These are phyloP conservation scores for Tilletiopsis washingtonensis DNA, from an alignment of 1,284 basidiomycete species.

Conservation along the genomic window DNA sequence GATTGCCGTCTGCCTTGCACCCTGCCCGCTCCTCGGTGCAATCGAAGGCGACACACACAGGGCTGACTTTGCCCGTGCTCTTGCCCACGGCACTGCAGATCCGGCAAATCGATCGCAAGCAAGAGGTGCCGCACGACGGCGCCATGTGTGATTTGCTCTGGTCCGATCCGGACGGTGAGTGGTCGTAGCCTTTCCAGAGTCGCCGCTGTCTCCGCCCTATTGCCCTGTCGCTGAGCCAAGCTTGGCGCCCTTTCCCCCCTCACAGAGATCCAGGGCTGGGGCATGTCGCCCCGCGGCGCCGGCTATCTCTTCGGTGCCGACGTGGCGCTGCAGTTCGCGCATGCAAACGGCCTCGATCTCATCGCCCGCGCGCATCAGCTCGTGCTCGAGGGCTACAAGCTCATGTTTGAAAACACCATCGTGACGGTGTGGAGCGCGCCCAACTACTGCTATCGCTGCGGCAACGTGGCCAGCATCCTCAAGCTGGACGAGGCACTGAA, in stretches of 20 bases:
- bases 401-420: constrained; percentile 92
- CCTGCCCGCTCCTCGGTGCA: too few species aligned
- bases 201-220: too few species aligned
- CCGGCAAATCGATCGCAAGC: constrained; percentile 86
- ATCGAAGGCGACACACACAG: too few species aligned
- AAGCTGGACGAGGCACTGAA: constrained; percentile 43
- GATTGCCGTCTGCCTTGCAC: too few species aligned
- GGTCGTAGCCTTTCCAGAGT: too few species aligned
- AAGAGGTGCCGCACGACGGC: constrained; percentile 98
- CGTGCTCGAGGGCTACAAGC: constrained; percentile 92
- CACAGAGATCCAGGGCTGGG: constrained; percentile 57
- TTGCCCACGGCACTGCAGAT: too few species aligned
- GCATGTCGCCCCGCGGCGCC: constrained; percentile 89
- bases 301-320: constrained; percentile 92
- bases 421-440: constrained; percentile 99
- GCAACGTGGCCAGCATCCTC: constrained; percentile 41
- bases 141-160: constrained; percentile 97
- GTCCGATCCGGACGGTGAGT: constrained; percentile 98
- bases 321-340: constrained; percentile 80
- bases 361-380: constrained; percentile 96
- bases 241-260: too few species aligned
- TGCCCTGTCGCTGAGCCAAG: too few species aligned
- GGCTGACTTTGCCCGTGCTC: too few species aligned
- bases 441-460: constrained; percentile 78
- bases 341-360: constrained; percentile 84